Conservation (phyloP, 306 rosid genomes). For the Vachellia collinsii region DNA sequence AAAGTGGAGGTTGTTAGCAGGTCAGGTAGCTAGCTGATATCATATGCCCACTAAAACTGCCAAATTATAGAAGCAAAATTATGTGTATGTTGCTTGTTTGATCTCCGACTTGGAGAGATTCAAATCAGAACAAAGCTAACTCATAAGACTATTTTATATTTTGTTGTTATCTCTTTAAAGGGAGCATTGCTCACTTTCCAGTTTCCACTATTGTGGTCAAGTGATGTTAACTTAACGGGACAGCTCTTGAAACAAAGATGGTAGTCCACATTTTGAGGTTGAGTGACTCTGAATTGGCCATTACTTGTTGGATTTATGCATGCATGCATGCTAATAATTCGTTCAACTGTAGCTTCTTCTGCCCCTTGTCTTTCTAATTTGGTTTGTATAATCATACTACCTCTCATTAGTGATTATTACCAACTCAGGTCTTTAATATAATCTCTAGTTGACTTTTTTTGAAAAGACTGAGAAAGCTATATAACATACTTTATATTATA, state of each 20-base stretch:
- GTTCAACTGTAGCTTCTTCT: background rate
- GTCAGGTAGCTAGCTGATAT: conserved; percentile 38
- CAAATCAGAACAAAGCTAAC: conserved; percentile 37
- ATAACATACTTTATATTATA: no score
- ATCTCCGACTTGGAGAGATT: conserved; percentile 14
- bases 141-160: conserved; percentile 35
- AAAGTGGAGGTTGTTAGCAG: conserved; percentile 57
- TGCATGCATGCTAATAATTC: background rate
- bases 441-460: no score
- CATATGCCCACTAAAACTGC: conserved; percentile 45
- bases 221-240: conserved; percentile 39
- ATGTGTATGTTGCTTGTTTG: conserved; percentile 44
- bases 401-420: background rate
- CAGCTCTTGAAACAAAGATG: conserved; percentile 13
- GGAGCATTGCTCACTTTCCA: background rate
- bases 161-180: conserved; percentile 41
- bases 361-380: background rate
- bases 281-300: conserved; percentile 20
- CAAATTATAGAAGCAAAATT: conserved; percentile 41
- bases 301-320: conserved; percentile 23
- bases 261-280: background rate
- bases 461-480: no score
- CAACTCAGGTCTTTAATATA: no score
- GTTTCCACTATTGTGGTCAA: conserved; percentile 43
- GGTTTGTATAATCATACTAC: background rate